phyloP scores from a whole-genome alignment of 1,284 basidiomycete genomes.

The Cryptococcus sp. region DNA sequence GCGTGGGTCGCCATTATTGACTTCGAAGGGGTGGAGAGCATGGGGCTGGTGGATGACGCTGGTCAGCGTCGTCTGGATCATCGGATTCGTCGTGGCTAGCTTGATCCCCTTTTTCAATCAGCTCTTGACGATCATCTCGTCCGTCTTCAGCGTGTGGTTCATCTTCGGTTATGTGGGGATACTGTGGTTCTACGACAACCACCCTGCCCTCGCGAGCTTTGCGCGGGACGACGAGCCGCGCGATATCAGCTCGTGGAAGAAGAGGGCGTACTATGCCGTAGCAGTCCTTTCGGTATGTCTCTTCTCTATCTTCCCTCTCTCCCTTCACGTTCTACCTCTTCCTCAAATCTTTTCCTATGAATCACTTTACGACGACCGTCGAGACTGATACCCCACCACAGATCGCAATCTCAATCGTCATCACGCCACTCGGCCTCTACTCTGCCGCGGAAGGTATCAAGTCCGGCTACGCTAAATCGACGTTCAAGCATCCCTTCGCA shows the following conservation, averaged over 20 bases:
- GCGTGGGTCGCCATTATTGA: constrained; percentile 38
- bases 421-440: constrained; percentile 48
- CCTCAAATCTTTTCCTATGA: too few species aligned
- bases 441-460: constrained; percentile 43
- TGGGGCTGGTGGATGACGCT: constrained; percentile 41
- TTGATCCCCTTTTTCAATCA: constrained; percentile 51
- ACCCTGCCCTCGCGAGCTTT: constrained; percentile 27
- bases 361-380: too few species aligned
- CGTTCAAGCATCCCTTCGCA: constrained; percentile 43
- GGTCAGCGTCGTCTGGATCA: constrained; percentile 40
- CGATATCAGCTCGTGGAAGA: constrained; percentile 18
- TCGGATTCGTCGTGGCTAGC: constrained; percentile 44
- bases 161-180: constrained; percentile 42
- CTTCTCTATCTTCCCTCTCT: neutral
- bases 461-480: constrained; percentile 37
- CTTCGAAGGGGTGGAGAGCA: constrained; percentile 33
- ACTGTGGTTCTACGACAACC: constrained; percentile 42
- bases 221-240: constrained; percentile 19
- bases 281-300: constrained; percentile 23
- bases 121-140: constrained; percentile 46
- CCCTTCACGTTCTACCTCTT: too few species aligned
- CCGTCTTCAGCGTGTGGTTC: constrained; percentile 48
- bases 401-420: constrained; percentile 37
- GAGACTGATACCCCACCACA: neutral
- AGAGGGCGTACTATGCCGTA: constrained; percentile 25